phyloP scores from a whole-genome alignment of 1,284 basidiomycete species.

The Lignosus rhinocerotis region DNA sequence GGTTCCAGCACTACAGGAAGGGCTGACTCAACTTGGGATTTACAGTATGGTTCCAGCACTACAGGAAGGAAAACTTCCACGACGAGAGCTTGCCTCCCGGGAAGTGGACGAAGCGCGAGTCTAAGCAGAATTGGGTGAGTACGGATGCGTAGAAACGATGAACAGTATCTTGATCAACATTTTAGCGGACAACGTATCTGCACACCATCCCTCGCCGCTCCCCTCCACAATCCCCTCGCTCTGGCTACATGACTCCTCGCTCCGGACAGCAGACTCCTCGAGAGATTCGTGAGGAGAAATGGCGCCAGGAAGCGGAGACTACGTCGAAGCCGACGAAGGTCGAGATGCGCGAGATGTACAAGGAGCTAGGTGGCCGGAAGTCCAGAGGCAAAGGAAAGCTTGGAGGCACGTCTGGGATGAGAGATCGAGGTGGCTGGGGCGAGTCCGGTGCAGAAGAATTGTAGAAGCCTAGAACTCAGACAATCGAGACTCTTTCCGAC shows the following conservation, averaged over 20 bases:
- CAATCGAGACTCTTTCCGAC: background rate
- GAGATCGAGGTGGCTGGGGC: slow-evolving; percentile 44
- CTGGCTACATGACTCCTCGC: slow-evolving; percentile 51
- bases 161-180: background rate
- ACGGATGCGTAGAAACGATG: background rate
- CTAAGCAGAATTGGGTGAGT: slow-evolving; percentile 81
- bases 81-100: slow-evolving; percentile 74
- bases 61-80: slow-evolving; percentile 77
- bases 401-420: slow-evolving; percentile 57
- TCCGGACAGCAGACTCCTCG: slow-evolving; percentile 77
- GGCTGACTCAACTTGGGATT: slow-evolving; percentile 27
- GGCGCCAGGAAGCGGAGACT: slow-evolving; percentile 59
- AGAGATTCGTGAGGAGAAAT: slow-evolving; percentile 74
- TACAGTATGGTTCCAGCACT: slow-evolving; percentile 89
- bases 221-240: slow-evolving; percentile 41
- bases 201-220: slow-evolving; percentile 48
- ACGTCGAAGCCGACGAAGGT: slow-evolving; percentile 63
- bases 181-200: slow-evolving; percentile 58
- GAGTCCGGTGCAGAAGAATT: slow-evolving; percentile 20
- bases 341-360: slow-evolving; percentile 88
- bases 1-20: slow-evolving; percentile 85
- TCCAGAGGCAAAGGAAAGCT: slow-evolving; percentile 62
- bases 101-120: slow-evolving; percentile 85
- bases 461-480: background rate
- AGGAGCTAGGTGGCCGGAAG: slow-evolving; percentile 85